Percentiles rank a stretch among this genome's conserved stretches.
These are phyloP conservation scores for Coemansia sp. DNA, from an alignment of 371 early-diverging fungal genomes.

Conservation along the genomic window DNA sequence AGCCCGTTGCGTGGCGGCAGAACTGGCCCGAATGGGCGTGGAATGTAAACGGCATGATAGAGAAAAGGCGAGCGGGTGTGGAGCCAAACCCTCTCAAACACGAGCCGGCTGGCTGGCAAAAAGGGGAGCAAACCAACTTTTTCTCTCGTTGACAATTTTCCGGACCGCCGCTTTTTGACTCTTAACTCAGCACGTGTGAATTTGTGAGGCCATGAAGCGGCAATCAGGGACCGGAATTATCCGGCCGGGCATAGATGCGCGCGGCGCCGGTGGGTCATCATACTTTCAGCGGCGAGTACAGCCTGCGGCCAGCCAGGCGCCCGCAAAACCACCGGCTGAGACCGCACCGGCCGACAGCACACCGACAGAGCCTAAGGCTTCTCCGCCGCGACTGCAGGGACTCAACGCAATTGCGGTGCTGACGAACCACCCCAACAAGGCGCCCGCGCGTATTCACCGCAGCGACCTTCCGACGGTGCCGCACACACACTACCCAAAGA, in stretches of 20 bases:
- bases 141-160: not conserved
- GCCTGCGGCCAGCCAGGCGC: constrained; percentile 9
- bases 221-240: constrained; percentile 45
- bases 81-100: not conserved
- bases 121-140: not conserved
- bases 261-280: constrained; percentile 35
- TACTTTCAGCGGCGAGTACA: constrained; percentile 48
- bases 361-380: not conserved
- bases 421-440: constrained; percentile 48
- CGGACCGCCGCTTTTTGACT: not conserved
- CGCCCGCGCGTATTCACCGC: constrained; percentile 48
- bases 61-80: no score
- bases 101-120: not conserved
- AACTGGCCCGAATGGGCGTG: constrained; percentile 70
- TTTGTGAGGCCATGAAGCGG: constrained; percentile 32
- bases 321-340: not conserved
- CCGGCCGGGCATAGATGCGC: constrained; percentile 28
- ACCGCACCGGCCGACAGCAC: not conserved
- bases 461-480: constrained; percentile 69
- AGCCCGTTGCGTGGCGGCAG: constrained; percentile 63
- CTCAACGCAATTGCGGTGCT: constrained; percentile 49
- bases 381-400: constrained; percentile 15
- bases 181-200: not conserved
- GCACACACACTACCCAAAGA: constrained; percentile 63
- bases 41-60: constrained; percentile 56